A percentile compares a stretch with the other conserved stretches of the same genome.
phyloP scores from a whole-genome alignment of 352 stramenopile species.

The Phytopythium litorale region DNA sequence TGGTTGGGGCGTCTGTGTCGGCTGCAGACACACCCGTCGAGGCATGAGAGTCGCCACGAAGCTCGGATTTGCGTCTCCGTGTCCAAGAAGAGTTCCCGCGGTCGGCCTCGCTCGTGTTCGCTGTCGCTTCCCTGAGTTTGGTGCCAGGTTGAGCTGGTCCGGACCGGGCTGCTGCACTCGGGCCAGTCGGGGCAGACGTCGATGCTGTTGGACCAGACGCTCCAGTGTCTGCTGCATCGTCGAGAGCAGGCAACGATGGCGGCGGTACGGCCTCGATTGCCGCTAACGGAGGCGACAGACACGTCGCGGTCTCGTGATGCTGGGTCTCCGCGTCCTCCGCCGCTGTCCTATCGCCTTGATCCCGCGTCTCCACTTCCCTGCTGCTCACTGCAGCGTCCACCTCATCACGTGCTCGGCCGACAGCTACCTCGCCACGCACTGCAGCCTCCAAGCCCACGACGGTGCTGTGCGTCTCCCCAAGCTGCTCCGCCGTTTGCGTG shows the following conservation, averaged over 20 bases:
- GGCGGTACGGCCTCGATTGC: neutral
- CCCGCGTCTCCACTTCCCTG: neutral
- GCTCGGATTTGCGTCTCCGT: neutral
- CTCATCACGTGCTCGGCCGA: neutral
- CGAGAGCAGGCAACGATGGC: neutral
- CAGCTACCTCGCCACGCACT: neutral
- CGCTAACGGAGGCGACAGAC: neutral
- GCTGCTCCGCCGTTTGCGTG: neutral
- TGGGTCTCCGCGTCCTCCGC: neutral
- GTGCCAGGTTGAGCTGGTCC: neutral
- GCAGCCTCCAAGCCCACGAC: neutral
- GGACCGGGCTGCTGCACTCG: neutral
- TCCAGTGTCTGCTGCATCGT: neutral
- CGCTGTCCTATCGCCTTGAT: neutral
- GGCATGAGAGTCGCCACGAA: neutral
- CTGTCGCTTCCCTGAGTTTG: neutral
- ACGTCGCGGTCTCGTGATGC: neutral
- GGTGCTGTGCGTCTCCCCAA: neutral
- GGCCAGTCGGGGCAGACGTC: neutral
- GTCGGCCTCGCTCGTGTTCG: too few relatives aligned
- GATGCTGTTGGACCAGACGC: too few relatives aligned
- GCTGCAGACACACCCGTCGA: neutral
- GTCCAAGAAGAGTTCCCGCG: neutral
- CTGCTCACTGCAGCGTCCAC: too few relatives aligned
- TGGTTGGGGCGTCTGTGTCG: neutral